Evolutionary conservation across 139 green algal genomes (phyloP).

Genomic region (Haematococcus lacustris): DNA sequence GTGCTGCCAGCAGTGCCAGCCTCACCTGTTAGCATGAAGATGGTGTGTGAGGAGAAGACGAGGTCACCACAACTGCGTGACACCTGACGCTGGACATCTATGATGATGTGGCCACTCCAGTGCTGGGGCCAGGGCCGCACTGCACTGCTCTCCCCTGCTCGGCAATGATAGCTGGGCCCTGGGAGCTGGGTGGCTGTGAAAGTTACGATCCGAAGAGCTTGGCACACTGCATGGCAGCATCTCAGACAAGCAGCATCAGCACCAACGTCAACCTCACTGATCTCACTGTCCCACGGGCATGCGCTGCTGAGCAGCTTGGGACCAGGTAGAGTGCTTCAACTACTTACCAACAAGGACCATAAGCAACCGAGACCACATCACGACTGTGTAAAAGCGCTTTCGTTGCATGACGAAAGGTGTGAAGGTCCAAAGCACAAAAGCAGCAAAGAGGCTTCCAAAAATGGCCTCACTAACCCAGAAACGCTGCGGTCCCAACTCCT

Average conservation of each 20-base stretch:
- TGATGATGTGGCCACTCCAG: conserved; percentile 65
- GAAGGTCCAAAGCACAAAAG: conserved; percentile 79
- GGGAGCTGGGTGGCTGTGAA: conserved; percentile 83
- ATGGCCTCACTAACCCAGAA: conserved; percentile 79
- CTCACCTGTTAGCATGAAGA: conserved; percentile 53
- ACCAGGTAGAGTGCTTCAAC: no score
- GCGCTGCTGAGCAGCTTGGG: not conserved
- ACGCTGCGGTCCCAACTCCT: conserved; percentile 67
- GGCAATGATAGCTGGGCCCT: conserved; percentile 82
- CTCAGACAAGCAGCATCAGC: not conserved
- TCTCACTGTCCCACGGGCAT: not conserved
- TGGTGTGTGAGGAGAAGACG: conserved; percentile 87
- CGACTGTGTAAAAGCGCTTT: conserved; percentile 84
- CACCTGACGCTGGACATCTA: conserved; percentile 55
- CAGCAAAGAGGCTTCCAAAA: conserved; percentile 63
- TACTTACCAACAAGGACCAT: conserved; percentile 52
- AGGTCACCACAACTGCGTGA: conserved; percentile 83
- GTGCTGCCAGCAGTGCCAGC: no score
- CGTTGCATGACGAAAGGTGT: conserved; percentile 70
- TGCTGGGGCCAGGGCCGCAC: conserved; percentile 49
- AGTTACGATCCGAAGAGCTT: conserved; percentile 78
- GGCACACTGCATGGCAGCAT: conserved; percentile 51
- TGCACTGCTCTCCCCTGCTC: conserved; percentile 38
- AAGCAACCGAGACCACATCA: conserved; percentile 71
- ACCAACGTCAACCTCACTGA: not conserved